Evolutionary conservation across 2,329 filamentous ascomycete genomes (phyloP).

Genomic region (Massarina eburnea): DNA sequence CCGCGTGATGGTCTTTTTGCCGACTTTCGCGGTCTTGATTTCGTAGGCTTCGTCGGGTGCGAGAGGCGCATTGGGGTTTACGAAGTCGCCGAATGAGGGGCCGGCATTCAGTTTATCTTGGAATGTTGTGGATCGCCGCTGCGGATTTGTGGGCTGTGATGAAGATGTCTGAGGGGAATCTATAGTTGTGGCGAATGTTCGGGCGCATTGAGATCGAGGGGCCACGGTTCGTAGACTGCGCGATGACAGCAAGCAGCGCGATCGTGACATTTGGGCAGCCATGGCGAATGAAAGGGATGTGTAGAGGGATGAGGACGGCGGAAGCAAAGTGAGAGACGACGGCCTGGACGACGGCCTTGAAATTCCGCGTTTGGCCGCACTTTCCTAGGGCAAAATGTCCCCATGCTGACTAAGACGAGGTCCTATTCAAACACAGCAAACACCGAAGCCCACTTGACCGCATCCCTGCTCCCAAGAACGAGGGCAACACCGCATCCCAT

Average conservation of each 20-base stretch:
- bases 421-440: constrained; percentile 24
- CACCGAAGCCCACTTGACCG: constrained; percentile 18
- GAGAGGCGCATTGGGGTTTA: constrained; percentile 49
- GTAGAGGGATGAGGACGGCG: not conserved
- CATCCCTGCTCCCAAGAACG: constrained; percentile 33
- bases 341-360: constrained; percentile 12
- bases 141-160: constrained; percentile 27
- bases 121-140: constrained; percentile 56
- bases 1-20: constrained; percentile 69
- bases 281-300: constrained; percentile 18
- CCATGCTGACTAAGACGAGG: not conserved
- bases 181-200: constrained; percentile 38
- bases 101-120: constrained; percentile 65
- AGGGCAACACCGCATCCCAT: constrained; percentile 40
- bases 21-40: constrained; percentile 63
- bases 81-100: constrained; percentile 66
- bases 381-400: not conserved
- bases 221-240: constrained; percentile 16
- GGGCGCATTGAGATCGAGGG: constrained; percentile 18
- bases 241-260: constrained; percentile 32
- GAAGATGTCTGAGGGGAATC: constrained; percentile 25
- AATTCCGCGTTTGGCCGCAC: constrained; percentile 30
- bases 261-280: constrained; percentile 35
- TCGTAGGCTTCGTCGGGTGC: constrained; percentile 58
- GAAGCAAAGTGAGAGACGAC: constrained; percentile 3